Base-by-base conservation (phyloP, 192 early-diverging fungal genomes). In the Lunasporangiospora selenospora region DNA sequence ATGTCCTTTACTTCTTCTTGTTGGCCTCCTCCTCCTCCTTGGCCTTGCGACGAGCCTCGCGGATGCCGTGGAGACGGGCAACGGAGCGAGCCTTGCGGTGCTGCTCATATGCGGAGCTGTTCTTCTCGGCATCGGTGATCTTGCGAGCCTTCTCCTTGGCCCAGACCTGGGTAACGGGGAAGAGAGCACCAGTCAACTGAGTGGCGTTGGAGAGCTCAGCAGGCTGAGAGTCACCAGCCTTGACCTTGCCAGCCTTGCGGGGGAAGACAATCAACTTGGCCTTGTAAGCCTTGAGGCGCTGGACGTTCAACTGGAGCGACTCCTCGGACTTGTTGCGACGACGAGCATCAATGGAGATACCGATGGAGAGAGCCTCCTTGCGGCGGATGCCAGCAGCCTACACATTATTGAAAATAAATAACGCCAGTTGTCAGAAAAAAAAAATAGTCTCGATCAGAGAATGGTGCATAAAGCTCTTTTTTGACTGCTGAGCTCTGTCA, bases 261-360 rank as follows among this genome's bases (percentile, higher is more conserved):
- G 98, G 98, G 87, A 99, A 95, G 70, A 99, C 91, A 75, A 99
- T 93, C 42, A 99, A 83, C 84, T 94, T 94, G 67, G 89, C 80
- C 85, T 90, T 88, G 91, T 97, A 99, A 55, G 89, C 90, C 87
- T 93, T 90, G 61, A 98, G 84, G 78, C 96, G 93, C 84, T 89
- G 88, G 46, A 94, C 95, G 81, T 98, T 99, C 57, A 92, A 79
- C 58, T 90, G 77, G 47, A 99, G 87, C n/a, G 93, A 91, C 81
- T 99, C 96, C 75, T 90, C 87, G 58, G 93, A 95, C 78, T 93
- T 87, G 92, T 96, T 96, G 83, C 90, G 90, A 67, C 96, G 89
- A 62, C 96, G 94, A 86, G 93, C 90, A 85, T 99, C 97, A 57
- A 99, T 93, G 48, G 96, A 83, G 76, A 99, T 93, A 75, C 97